Percentiles rank a stretch among this genome's conserved stretches.
Evolutionary conservation across 2,329 filamentous ascomycete species (phyloP).

Genomic region (Grosmannia penicillata): DNA sequence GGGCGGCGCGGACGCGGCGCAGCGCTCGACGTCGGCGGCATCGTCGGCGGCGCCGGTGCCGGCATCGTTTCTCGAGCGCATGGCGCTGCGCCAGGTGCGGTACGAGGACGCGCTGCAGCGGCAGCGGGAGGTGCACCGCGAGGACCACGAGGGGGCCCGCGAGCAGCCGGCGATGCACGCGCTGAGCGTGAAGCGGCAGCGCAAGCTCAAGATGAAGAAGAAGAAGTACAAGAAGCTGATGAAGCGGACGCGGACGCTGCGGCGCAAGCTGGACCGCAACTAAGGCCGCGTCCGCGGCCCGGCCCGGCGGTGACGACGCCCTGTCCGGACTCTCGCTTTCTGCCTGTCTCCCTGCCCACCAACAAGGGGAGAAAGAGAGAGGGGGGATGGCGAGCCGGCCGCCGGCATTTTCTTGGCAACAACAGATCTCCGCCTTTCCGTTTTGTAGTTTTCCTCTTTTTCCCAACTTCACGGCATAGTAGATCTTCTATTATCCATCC

Average conservation of each 20-base stretch:
- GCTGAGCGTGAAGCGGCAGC: conserved; percentile 82
- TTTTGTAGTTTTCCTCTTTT: too few relatives aligned
- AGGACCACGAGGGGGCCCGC: background rate
- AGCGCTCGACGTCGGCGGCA: background rate
- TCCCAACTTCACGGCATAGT: too few relatives aligned
- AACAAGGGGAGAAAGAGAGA: too few relatives aligned
- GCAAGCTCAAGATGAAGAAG: conserved; percentile 99
- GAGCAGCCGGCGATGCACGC: conserved; percentile 48
- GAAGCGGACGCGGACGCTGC: conserved; percentile 76
- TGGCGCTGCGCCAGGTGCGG: conserved; percentile 47
- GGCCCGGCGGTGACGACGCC: too few relatives aligned
- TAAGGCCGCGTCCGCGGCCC: background rate
- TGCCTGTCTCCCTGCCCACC: too few relatives aligned
- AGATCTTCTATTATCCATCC: too few relatives aligned
- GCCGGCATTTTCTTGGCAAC: too few relatives aligned
- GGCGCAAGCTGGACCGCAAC: conserved; percentile 50
- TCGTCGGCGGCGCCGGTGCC: conserved; percentile 14
- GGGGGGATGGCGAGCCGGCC: too few relatives aligned
- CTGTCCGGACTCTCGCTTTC: too few relatives aligned
- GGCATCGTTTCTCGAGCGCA: conserved; percentile 53
- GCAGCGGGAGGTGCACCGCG: conserved; percentile 19
- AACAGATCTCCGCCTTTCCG: too few relatives aligned
- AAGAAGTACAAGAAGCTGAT: conserved; percentile 99
- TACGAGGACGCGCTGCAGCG: conserved; percentile 33
- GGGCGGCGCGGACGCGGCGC: background rate